Base-by-base conservation (phyloP, 2,329 filamentous ascomycete genomes). In the Monosporascus sp. region DNA sequence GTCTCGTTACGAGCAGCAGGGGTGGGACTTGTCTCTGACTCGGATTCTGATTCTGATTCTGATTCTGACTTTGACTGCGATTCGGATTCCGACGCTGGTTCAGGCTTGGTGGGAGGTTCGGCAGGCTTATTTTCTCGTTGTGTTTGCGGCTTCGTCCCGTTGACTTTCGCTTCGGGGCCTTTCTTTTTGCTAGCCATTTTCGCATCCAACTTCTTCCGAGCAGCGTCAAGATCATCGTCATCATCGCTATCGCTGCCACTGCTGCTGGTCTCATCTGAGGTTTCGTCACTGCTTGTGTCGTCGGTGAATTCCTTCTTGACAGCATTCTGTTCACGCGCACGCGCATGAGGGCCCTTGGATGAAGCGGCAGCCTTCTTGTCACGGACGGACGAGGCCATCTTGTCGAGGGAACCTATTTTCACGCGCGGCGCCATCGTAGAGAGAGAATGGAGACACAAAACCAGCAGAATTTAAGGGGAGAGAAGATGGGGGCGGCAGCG, bases 161-260 rank as follows among this genome's bases (percentile, higher is more conserved):
- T 64, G 26, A 61, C 49, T 34, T 59, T 61, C 5, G 55, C 48
- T 36, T 69, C 47, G 27, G 52, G 40, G 34, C 57, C 56, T 44
- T 69, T 70, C 9, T 57, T 63, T 57, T 67, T 70, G 38, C 54
- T 67, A 31, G 63, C 60, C 44, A 54, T 53, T 55, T 61, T 64
- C n/a, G 54, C 63, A 24, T 56, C 52, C 38, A 72, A 64, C 54
- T 71, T 72, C 50, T 65, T 67, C 48, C 72, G 56, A 3, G 59
- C 64, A 16, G 62, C 62, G 14, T 64, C 61, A 34, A 74, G 68
- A 38, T 68, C 61, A 19, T 56, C 52, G 40, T 63, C 59, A 20
- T 60, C 64, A 17, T 65, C 71, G 50, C 67, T 68, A 52, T 66
- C 66, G 48, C 66, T 69, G 50, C 66, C 67, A 52, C 67, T 73